Evolutionary conservation across 2,329 filamentous ascomycete genomes (phyloP).

Genomic region (Capronia americana): DNA sequence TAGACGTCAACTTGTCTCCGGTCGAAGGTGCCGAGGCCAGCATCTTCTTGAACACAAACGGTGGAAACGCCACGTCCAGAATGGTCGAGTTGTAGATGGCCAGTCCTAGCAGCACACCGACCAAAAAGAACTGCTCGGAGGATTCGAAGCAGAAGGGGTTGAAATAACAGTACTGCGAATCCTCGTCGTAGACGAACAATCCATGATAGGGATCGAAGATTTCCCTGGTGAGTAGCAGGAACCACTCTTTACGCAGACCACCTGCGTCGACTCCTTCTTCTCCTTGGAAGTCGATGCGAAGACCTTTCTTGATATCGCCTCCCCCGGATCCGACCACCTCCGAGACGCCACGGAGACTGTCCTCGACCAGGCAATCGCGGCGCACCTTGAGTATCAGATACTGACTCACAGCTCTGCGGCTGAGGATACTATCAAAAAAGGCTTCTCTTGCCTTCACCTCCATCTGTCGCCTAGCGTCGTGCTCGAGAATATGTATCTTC

Average conservation of each 20-base stretch:
- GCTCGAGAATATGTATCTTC: conserved; percentile 87
- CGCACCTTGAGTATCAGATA: conserved; percentile 79
- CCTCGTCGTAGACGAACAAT: conserved; percentile 91
- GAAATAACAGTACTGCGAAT: conserved; percentile 91
- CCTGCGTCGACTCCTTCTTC: conserved; percentile 93
- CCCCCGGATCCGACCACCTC: conserved; percentile 80
- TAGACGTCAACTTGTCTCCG: conserved; percentile 61
- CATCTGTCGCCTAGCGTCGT: conserved; percentile 89
- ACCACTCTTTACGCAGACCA: conserved; percentile 92
- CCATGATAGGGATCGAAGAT: conserved; percentile 91
- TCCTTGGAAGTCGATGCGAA: conserved; percentile 82
- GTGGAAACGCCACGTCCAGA: conserved; percentile 83
- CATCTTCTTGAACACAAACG: conserved; percentile 88
- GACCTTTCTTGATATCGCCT: conserved; percentile 87
- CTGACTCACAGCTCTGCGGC: conserved; percentile 73
- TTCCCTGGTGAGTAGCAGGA: conserved; percentile 82
- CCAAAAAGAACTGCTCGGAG: conserved; percentile 88
- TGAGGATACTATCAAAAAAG: conserved; percentile 88
- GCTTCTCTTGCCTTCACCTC: conserved; percentile 84
- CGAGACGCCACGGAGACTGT: conserved; percentile 79
- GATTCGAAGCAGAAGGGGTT: conserved; percentile 89
- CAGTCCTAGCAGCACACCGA: conserved; percentile 84
- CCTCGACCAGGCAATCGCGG: conserved; percentile 67
- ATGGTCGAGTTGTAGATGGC: conserved; percentile 97
- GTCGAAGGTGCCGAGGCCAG: conserved; percentile 75